Conservation (phyloP, 306 rosid species). For the Medicago lupulina region DNA sequence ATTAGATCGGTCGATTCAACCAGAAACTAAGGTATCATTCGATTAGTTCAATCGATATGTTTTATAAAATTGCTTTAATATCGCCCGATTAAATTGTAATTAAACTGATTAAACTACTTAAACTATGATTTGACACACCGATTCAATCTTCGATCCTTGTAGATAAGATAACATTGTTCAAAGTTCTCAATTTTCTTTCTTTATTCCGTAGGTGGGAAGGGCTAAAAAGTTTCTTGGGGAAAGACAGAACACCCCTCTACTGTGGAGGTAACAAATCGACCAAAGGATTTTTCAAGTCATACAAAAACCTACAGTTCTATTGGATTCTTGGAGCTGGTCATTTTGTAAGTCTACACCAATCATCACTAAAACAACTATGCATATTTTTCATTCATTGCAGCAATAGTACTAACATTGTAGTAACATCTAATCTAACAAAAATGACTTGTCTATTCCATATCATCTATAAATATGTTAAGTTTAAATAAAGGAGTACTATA, state of each 20-base stretch:
- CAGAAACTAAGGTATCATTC: too few relatives aligned
- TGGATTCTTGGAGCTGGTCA: slow-evolving; percentile 99
- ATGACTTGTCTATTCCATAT: slow-evolving; percentile 27
- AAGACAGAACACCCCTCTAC: slow-evolving; percentile 63
- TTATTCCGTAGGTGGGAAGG: slow-evolving; percentile 73
- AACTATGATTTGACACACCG: too few relatives aligned
- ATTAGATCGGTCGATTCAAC: background rate
- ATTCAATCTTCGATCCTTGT: background rate
- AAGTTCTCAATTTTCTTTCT: background rate
- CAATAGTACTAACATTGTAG: background rate
- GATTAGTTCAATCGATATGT: background rate
- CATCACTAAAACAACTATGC: slow-evolving; percentile 19
- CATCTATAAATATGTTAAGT: background rate
- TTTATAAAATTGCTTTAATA: too few relatives aligned
- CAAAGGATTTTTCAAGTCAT: slow-evolving; percentile 67
- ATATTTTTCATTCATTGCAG: slow-evolving; percentile 12
- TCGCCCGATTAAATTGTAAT: too few relatives aligned
- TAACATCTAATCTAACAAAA: background rate
- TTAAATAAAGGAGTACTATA: background rate
- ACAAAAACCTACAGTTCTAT: slow-evolving; percentile 77
- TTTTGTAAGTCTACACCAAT: slow-evolving; percentile 71
- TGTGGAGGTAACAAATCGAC: slow-evolving; percentile 58
- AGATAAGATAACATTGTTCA: background rate
- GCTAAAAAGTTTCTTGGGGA: slow-evolving; percentile 55
- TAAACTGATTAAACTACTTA: background rate